Base-by-base conservation (phyloP, 2,329 filamentous ascomycete genomes). In the Bipolaris cookei region DNA sequence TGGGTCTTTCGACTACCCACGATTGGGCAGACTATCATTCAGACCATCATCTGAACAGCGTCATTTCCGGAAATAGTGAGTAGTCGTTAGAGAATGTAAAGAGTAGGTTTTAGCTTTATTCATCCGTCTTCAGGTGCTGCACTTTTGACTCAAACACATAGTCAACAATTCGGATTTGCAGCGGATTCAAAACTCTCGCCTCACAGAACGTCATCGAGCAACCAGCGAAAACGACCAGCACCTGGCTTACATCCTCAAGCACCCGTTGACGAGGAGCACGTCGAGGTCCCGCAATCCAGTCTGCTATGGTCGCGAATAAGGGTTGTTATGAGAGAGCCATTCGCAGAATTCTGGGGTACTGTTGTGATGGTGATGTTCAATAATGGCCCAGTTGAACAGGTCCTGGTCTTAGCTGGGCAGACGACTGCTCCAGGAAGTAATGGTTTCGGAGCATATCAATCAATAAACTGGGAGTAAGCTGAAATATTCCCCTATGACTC, bases 281-380 rank as follows among this genome's bases (percentile, higher is more conserved):
- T 79, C 46, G 61, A 66, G 1, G 70, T 74, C 1, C 63, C 69
- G 38, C 71, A 75, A 16, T 71, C 73, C 6, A 64, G 76, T 30
- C 57, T 79, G 18, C 56, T 74, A 11, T 80, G 78, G 78, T 72
- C 72, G 4, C 70, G 70, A 20, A 68, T 78, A 39, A 60, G 77
- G 16, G 59, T 70, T 5, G 71, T 70, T 1, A 61, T 81, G 21
- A 69, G 78, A 56, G 79, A 81, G 59, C 78, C 78, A 0, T 78
- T 80, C 30, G 74, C 77, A 0, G 79, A 81, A 56, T 80, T 81
- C 63, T 79, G 76, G 61, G 79, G 78, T 1, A 71, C 73, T 0
- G 71, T 76, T 18, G 73, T 79, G 28, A 73, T 80, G 68, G 72
- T 80, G 3, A 68, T 78, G 52, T 81, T 81, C 57, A 78, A 78